phyloP scores from a whole-genome alignment of 2,329 filamentous ascomycete genomes.

The Penicillium griseofulvum region DNA sequence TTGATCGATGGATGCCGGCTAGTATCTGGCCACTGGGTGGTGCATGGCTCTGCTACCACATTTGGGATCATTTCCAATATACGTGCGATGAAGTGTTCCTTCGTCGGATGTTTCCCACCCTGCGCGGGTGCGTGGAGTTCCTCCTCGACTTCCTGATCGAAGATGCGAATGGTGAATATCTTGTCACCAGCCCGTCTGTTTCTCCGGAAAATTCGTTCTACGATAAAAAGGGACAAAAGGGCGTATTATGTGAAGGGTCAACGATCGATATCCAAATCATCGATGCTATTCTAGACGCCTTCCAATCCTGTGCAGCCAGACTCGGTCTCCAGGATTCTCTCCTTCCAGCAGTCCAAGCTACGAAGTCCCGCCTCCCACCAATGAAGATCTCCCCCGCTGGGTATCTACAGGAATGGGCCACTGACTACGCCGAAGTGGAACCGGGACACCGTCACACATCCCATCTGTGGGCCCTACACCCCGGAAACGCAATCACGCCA shows the following conservation, averaged over 20 bases:
- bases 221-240: constrained; percentile 20
- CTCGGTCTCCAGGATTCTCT: constrained; percentile 18
- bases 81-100: constrained; percentile 30
- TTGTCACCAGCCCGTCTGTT: constrained; percentile 28
- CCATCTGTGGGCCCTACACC: constrained; percentile 51
- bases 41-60: constrained; percentile 61
- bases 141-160: constrained; percentile 30
- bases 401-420: constrained; percentile 34
- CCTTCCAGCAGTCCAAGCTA: constrained; percentile 8
- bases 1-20: constrained; percentile 45
- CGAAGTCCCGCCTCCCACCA: constrained; percentile 19
- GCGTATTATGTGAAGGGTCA: constrained; percentile 40
- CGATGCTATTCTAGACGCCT: constrained; percentile 39
- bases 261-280: constrained; percentile 51
- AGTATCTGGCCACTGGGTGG: constrained; percentile 45
- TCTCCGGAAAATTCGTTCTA: constrained; percentile 33
- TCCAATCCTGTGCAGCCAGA: constrained; percentile 15
- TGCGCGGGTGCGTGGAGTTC: constrained; percentile 32
- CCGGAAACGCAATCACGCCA: constrained; percentile 43
- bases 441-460: constrained; percentile 53
- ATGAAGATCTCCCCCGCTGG: constrained; percentile 24
- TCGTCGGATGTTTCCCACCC: constrained; percentile 21
- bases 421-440: constrained; percentile 42
- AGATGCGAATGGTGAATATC: constrained; percentile 21
- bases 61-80: constrained; percentile 58